Evolutionary conservation across 1,139 yeast species (phyloP), one percentile per base, ranked within the genome.

Genomic region (Entelexis paramagnoliae): DNA sequence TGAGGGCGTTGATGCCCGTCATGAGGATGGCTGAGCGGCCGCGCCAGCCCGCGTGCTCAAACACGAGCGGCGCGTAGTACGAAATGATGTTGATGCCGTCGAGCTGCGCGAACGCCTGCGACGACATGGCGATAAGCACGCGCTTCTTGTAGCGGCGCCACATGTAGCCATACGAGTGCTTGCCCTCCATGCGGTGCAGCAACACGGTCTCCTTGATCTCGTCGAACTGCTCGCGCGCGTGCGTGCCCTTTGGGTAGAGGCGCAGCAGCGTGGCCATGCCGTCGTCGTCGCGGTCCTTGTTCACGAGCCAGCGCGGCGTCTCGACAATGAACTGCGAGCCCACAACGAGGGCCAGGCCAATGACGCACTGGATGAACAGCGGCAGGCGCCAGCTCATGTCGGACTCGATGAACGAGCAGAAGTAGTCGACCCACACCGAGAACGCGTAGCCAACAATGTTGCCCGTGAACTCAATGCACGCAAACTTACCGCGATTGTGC

Each of bases 41-140:
- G 14, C 76, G 69, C 96, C 96, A 88, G 26, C 96, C 96, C 2
- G 96, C 96, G 62, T 85, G 85, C 66, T 87, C 96, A 67, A 88
- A 89, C 46, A 88, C 93, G 69, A 88, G 73, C 1, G 96, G 96
- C 1, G 96, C 96, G 68, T 88, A 88, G 69, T 88, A 89, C 1
- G 94, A 81, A 51, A 89, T 86, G 55, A 89, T 89, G 63, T 88
- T 88, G 66, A 88, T 89, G 62, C 97, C 97, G 63, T 87, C 85
- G 64, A 88, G 72, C 67, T 88, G 97, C 3, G 96, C 96, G 73
- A 88, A 86, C 71, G 87, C 79, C 64, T 84, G 93, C 1, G 95
- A 82, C 34, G 88, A 81, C 79, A 93, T 86, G 7, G 95, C 96
- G 57, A 88, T 84, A 29, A 87, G 74, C n/a, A 88, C 79, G 48